Base-by-base conservation (phyloP, 345 rosid species). In the Salix koriyanagi region DNA sequence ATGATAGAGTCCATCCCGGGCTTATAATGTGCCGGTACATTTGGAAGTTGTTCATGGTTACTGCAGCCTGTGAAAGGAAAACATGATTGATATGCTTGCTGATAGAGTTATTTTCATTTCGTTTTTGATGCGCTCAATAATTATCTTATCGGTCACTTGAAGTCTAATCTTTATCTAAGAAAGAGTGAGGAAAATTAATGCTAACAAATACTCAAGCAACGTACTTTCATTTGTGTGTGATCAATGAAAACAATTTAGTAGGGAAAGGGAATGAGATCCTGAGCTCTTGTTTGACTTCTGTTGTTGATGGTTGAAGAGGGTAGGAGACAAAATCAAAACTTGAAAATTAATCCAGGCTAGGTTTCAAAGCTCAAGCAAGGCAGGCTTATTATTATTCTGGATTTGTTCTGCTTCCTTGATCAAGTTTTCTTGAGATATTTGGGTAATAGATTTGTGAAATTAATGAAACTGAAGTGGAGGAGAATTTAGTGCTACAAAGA, bases 1-100 rank as follows among this genome's bases (percentile, higher is more conserved):
- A 92, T 74, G 88, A 86, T 4, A 89, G 32, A 30, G 88, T 87
- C 93, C 93, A 92, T 2, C 94, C 97, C 4, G 97, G 93, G 19
- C 82, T 82, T 71, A 72, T 76, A 36, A 92, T 87, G 75, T 87
- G 91, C 0, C 93, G 77, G 56, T 78, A 89, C 85, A 85, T 54
- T 76, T 92, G 94, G 83, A 87, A 87, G 75, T 92, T 90, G 76
- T 67, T 84, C 73, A 92, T 82, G 0, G 94, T 88, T 67, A 92
- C 91, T 11, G 86, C 75, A 34, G 94, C 97, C 96, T 92, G 81
- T 46, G 9, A 56, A 67, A 5, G 15, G 28, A 30, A 26, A 10
- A 8, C 1, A 16, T 39, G 41, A 46, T 36, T 15, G 36, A 14
- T 6, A n/a, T 14, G 7, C 19, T 18, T n/a, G 6, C 23, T 56